Base-by-base conservation (phyloP, 2,329 filamentous ascomycete species). In the Ilyonectria destructans region DNA sequence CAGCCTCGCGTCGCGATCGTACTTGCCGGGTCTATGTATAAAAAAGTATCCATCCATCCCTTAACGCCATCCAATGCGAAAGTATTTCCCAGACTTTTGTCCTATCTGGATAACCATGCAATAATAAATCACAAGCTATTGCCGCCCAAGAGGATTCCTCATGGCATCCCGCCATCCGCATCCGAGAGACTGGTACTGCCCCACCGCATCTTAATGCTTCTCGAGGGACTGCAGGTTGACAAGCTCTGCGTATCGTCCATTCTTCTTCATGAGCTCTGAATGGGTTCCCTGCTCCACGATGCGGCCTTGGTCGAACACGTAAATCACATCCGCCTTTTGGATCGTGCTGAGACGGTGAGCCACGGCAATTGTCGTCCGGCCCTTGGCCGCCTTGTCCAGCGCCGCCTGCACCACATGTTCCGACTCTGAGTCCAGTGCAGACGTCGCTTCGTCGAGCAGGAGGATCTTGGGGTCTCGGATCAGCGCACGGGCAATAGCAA, bases 331-430 rank as follows among this genome's bases (percentile, higher is more conserved):
- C 0, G 96, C 96, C 79, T 96, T 95, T 79, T 97, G 95, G 68
- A 98, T 98, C 0, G 96, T 98, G 77, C 91, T 94, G 6, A 99
- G 84, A 26, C 96, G 88, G 82, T 99, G 96, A 3, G 96, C 96
- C 1, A 99, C 96, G 1, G 96, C 95, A 70, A 99, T 96, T 0
- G 96, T 98, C 7, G 95, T 97, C 58, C 95, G 89, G 51, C 91
- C 94, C 84, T 93, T 92, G 21, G 94, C 92, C 2, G 95, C 95
- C 70, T 91, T 90, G 80, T 98, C 93, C 17, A 96, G 86, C 0
- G 93, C 93, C 0, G 89, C 91, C 81, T 96, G 93, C 37, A 96
- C 93, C 1, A 95, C 90, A 77, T 94, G 91, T 81, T 96, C 93
- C 1, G 87, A 90, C 80, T 94, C 92, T 0, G 89, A 91, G 79